phyloP scores from a whole-genome alignment of 169 alveolate species.

The Pseudocohnilembus persalinus region DNA sequence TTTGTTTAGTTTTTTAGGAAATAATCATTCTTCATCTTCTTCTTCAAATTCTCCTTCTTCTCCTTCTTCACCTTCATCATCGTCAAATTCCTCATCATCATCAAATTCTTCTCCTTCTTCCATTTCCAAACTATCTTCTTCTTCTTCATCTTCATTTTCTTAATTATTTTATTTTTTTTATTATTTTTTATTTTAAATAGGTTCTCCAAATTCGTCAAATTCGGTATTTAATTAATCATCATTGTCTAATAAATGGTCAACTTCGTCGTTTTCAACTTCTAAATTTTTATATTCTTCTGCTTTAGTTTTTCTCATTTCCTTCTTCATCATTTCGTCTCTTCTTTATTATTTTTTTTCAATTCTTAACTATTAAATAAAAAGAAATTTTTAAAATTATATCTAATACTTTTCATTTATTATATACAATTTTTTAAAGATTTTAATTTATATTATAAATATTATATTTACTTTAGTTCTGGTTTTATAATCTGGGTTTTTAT shows the following conservation, averaged over 20 bases:
- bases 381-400: background rate
- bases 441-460: constrained; percentile 1
- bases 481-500: constrained; percentile 75
- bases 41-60: background rate
- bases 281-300: constrained; percentile 9
- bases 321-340: constrained; percentile 3
- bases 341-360: constrained; percentile 23
- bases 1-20: background rate
- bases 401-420: background rate
- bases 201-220: too few relatives aligned
- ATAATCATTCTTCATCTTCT: background rate
- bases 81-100: too few relatives aligned
- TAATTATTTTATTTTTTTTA: too few relatives aligned
- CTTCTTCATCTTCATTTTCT: too few relatives aligned
- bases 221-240: background rate
- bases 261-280: constrained; percentile 24
- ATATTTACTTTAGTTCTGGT: constrained; percentile 66
- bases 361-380: background rate
- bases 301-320: constrained; percentile 11
- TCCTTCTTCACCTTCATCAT: background rate
- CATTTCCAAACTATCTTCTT: too few relatives aligned
- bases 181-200: too few relatives aligned
- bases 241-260: constrained; percentile 28
- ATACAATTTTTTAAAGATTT: background rate
- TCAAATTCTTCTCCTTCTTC: too few relatives aligned